phyloP scores from a whole-genome alignment of 257 asterid genomes.

The Solanum chmielewskii region DNA sequence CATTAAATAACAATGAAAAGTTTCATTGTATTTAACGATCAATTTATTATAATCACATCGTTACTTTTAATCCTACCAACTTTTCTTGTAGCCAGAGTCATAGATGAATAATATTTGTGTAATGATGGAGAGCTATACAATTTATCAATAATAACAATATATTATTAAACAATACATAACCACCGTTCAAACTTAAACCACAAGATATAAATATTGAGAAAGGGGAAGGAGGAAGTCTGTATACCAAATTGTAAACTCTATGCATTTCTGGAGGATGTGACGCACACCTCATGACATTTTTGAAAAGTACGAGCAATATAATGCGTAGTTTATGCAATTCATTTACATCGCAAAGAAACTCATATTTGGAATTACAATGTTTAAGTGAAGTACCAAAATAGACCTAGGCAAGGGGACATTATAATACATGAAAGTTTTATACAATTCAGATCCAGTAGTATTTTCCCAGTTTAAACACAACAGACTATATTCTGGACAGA shows the following conservation, averaged over 20 bases:
- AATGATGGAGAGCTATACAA: not conserved
- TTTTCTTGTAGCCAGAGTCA: not conserved
- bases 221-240: not conserved
- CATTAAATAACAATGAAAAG: too few species aligned
- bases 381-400: not conserved
- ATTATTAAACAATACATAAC: not conserved
- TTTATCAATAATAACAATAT: too few species aligned
- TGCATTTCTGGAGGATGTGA: not conserved
- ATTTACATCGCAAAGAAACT: not conserved
- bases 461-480: not conserved
- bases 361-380: not conserved
- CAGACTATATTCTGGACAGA: not conserved
- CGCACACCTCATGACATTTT: not conserved
- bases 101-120: not conserved
- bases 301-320: not conserved
- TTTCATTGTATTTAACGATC: too few species aligned
- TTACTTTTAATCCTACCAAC: not conserved
- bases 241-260: not conserved
- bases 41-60: not conserved
- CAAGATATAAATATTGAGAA: not conserved
- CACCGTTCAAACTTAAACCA: too few species aligned
- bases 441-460: not conserved
- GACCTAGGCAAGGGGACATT: not conserved
- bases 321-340: not conserved
- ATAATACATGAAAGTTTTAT: not conserved